These are phyloP conservation scores for Chimonanthus praecox DNA, from an alignment of 164 flowering plant genomes.

Conservation along the genomic window DNA sequence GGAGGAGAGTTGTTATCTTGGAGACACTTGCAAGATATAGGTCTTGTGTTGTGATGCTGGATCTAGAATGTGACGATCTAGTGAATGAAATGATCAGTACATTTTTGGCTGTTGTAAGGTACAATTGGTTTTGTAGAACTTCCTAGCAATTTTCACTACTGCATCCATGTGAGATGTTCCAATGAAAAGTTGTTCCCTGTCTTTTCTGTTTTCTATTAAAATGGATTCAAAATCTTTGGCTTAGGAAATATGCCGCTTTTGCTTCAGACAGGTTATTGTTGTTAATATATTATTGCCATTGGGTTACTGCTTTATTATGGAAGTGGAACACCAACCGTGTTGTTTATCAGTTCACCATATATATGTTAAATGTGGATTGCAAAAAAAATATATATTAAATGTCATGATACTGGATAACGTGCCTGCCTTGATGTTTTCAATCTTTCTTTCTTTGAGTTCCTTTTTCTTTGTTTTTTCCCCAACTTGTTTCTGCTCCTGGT, in stretches of 20 bases:
- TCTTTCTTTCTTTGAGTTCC: too few species aligned
- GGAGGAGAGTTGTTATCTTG: slow-evolving; percentile 82
- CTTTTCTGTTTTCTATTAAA: neutral
- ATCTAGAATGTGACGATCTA: slow-evolving; percentile 94
- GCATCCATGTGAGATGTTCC: neutral
- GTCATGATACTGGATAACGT: too few species aligned
- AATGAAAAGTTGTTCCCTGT: neutral
- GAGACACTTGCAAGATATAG: slow-evolving; percentile 94
- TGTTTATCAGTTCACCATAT: too few species aligned
- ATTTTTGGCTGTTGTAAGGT: slow-evolving; percentile 87
- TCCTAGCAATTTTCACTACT: neutral
- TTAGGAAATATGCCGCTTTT: too few species aligned
- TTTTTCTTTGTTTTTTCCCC: too few species aligned
- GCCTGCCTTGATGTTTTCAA: too few species aligned
- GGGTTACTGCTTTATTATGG: neutral
- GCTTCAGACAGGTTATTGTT: neutral
- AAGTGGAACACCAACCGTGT: too few species aligned
- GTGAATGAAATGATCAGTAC: slow-evolving; percentile 78
- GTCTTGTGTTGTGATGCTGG: slow-evolving; percentile 97
- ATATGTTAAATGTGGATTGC: too few species aligned
- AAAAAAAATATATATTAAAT: too few species aligned
- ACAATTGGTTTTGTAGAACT: slow-evolving; percentile 8
- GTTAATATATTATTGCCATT: neutral
- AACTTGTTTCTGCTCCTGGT: neutral
- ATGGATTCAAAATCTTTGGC: too few species aligned